These are phyloP conservation scores for Talaromyces proteolyticus DNA, from an alignment of 495 filamentous ascomycete species.

Conservation along the genomic window DNA sequence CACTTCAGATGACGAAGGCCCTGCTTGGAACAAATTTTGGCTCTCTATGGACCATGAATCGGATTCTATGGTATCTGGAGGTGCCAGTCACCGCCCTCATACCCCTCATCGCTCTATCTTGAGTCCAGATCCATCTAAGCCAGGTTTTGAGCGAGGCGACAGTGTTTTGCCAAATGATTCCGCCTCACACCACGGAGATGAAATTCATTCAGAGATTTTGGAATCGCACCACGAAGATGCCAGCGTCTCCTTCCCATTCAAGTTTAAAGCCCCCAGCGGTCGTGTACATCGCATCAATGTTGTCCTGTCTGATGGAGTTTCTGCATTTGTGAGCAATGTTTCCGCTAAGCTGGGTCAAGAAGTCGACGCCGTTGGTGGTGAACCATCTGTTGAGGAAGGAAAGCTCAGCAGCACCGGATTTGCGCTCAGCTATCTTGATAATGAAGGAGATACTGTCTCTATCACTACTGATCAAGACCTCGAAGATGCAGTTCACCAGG, in stretches of 20 bases:
- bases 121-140: conserved; percentile 67
- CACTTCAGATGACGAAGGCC: conserved; percentile 82
- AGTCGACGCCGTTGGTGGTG: conserved; percentile 78
- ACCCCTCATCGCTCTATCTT: conserved; percentile 61
- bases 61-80: conserved; percentile 93
- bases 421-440: conserved; percentile 93
- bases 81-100: conserved; percentile 59
- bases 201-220: conserved; percentile 62
- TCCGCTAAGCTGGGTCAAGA: conserved; percentile 84
- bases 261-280: conserved; percentile 97
- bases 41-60: conserved; percentile 93
- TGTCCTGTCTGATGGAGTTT: conserved; percentile 70
- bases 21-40: conserved; percentile 99
- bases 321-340: conserved; percentile 73
- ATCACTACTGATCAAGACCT: conserved; percentile 96
- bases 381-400: conserved; percentile 67
- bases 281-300: conserved; percentile 92
- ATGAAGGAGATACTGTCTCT: conserved; percentile 95
- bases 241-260: conserved; percentile 88
- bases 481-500: conserved; percentile 79
- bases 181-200: conserved; percentile 82
- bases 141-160: conserved; percentile 59
- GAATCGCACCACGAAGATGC: conserved; percentile 46
- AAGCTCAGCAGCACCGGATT: conserved; percentile 75
- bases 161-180: conserved; percentile 90